A percentile compares a stretch with the other conserved stretches of the same genome.
phyloP scores from a whole-genome alignment of 2,329 filamentous ascomycete genomes.

The Dactylellina leptospora region DNA sequence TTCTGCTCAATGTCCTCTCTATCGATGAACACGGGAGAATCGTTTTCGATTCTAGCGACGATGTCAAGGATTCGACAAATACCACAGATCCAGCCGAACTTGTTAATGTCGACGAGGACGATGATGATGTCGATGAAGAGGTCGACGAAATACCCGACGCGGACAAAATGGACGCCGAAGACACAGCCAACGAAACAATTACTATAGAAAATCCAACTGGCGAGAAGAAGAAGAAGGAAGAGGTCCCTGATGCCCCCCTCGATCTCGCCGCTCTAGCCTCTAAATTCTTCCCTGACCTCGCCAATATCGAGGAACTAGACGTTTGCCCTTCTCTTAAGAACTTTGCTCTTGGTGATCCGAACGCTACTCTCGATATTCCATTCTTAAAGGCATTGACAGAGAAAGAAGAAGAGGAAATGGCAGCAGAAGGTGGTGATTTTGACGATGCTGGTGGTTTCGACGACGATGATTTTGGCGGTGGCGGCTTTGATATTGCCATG shows the following conservation, averaged over 20 bases:
- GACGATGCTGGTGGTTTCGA: constrained; percentile 79
- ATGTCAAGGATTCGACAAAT: constrained; percentile 68
- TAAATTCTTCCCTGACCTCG: constrained; percentile 86
- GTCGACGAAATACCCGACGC: constrained; percentile 44
- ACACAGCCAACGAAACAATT: constrained; percentile 55
- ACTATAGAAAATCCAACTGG: constrained; percentile 59
- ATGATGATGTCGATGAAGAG: constrained; percentile 41
- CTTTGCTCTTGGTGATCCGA: constrained; percentile 85
- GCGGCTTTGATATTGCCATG: constrained; percentile 76
- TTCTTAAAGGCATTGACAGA: constrained; percentile 88
- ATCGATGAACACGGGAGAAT: constrained; percentile 92
- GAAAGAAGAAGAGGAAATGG: constrained; percentile 68
- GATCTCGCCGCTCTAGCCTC: constrained; percentile 77
- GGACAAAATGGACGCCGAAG: constrained; percentile 59
- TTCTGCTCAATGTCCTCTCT: constrained; percentile 94
- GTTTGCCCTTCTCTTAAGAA: constrained; percentile 94
- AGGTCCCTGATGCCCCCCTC: constrained; percentile 73
- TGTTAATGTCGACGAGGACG: constrained; percentile 55
- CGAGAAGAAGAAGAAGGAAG: constrained; percentile 61
- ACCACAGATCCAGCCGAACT: constrained; percentile 58
- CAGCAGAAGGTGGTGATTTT: constrained; percentile 64
- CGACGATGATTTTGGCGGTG: constrained; percentile 82
- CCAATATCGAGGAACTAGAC: constrained; percentile 80
- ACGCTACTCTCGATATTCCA: constrained; percentile 83
- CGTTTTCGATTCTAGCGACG: constrained; percentile 98